phyloP scores from a whole-genome alignment of 2,329 filamentous ascomycete genomes.

The Aspergillus novoparasiticus region DNA sequence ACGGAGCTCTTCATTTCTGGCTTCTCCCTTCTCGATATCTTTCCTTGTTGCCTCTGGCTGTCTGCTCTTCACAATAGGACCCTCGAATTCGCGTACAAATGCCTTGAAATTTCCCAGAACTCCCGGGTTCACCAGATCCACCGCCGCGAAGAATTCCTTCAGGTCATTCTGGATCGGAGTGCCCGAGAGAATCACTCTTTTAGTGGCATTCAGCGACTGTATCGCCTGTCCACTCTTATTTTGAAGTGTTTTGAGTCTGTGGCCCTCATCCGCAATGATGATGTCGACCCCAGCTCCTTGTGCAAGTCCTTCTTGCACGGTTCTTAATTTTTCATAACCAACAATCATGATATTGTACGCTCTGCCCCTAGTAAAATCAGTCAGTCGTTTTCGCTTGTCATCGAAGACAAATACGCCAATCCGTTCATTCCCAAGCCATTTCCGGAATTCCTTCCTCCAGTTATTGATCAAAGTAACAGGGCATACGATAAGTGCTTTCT shows the following conservation, averaged over 20 bases:
- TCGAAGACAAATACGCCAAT: constrained; percentile 70
- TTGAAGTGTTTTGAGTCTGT: constrained; percentile 68
- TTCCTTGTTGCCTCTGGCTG: constrained; percentile 64
- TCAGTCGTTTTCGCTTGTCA: constrained; percentile 61
- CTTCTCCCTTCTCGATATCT: constrained; percentile 66
- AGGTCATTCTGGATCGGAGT: constrained; percentile 71
- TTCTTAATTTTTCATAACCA: constrained; percentile 70
- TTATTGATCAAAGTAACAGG: constrained; percentile 73
- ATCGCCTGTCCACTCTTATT: constrained; percentile 70
- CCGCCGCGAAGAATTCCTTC: constrained; percentile 67
- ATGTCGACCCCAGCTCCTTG: constrained; percentile 68
- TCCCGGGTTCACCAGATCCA: constrained; percentile 70
- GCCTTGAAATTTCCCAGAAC: constrained; percentile 63
- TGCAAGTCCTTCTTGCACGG: constrained; percentile 66
- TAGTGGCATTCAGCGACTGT: constrained; percentile 62
- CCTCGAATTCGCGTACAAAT: constrained; percentile 67
- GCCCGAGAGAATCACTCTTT: constrained; percentile 65
- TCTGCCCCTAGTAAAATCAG: constrained; percentile 69
- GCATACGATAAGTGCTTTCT: constrained; percentile 72
- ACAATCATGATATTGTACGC: constrained; percentile 73
- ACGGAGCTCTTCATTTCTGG: constrained; percentile 62
- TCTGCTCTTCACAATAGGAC: constrained; percentile 63
- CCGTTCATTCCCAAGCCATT: constrained; percentile 72
- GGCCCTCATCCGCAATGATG: constrained; percentile 70
- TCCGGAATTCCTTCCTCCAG: constrained; percentile 72